phyloP scores from a whole-genome alignment of 495 filamentous ascomycete species.

The Daldinia concentrica region DNA sequence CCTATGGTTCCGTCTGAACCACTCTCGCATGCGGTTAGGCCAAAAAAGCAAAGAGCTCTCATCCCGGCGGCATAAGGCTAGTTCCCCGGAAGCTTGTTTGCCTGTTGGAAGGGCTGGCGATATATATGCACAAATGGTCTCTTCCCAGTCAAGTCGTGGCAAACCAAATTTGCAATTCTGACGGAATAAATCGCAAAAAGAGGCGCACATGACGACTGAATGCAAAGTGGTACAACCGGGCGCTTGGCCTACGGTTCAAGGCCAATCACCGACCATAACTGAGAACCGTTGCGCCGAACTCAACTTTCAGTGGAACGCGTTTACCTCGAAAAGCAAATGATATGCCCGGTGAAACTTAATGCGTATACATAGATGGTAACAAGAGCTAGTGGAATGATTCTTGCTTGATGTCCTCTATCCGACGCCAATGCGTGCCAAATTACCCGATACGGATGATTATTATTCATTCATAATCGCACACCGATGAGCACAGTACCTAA shows the following conservation, averaged over 20 bases:
- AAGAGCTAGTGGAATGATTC: conserved; percentile 21
- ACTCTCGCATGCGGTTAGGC: conserved; percentile 19
- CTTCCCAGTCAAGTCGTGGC: conserved; percentile 24
- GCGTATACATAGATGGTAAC: conserved; percentile 8
- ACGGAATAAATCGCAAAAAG: conserved; percentile 39
- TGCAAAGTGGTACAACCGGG: conserved; percentile 18
- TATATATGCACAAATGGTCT: conserved; percentile 20
- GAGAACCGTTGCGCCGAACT: conserved; percentile 10
- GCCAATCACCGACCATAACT: conserved; percentile 12
- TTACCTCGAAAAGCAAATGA: conserved; percentile 24
- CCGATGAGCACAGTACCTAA: conserved; percentile 15
- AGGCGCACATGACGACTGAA: conserved; percentile 27
- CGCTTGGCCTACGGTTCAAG: conserved; percentile 20
- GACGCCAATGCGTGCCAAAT: conserved; percentile 13
- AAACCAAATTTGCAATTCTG: conserved; percentile 36
- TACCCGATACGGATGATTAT: conserved; percentile 19
- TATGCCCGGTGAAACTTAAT: conserved; percentile 25
- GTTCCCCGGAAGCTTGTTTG: conserved; percentile 37
- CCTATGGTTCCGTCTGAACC: not conserved
- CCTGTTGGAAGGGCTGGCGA: conserved; percentile 16
- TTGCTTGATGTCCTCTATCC: conserved; percentile 19
- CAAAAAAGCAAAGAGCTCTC: conserved; percentile 10
- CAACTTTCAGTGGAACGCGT: conserved; percentile 21
- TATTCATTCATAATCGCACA: conserved; percentile 18
- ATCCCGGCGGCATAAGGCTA: conserved; percentile 24